Evolutionary conservation across 805 yeast genomes (phyloP), one percentile per base, ranked within the genome.

Genomic region (Starmerella khaoyaiensis): DNA sequence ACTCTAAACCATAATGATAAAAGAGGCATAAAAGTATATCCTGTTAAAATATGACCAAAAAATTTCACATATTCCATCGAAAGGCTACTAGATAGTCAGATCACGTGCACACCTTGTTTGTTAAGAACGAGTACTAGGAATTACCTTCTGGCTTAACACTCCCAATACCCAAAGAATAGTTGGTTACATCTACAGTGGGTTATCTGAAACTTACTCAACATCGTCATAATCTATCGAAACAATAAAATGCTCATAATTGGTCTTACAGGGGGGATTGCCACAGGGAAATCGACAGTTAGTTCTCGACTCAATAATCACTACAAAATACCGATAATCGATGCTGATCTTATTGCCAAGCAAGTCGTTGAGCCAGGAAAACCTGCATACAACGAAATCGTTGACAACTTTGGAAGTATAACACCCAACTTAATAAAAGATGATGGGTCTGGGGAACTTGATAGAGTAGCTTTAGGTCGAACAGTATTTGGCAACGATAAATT

Each of bases 221-320:
- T n/a, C n/a, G n/a, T n/a, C n/a, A n/a, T n/a, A n/a, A n/a, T n/a
- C n/a, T n/a, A n/a, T n/a, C n/a, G n/a, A n/a, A n/a, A n/a, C n/a
- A n/a, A n/a, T n/a, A n/a, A n/a, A n/a, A 87, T 90, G 98, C 68
- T 90, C 31, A 68, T 90, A 22, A 69, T 90, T 5, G 99, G 99
- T 1, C 68, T 90, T n/a, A 90, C 98, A 0, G 99, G 99, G 2
- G 95, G 96, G 1, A 90, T 90, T 34, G 94, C 95, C 4, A 70
- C 90, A n/a, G 99, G 99, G 3, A 90, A 90, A 53, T 78, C 94
- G 15, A 87, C 97, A 0, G 96, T 81, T 0, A 81, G 95, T 0
- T 53, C 60, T 14, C 57, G 69, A 24, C 59, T 90, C 9, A 44
- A 56, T 4, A 68, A 71, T 8, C 59, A 71, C 9, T 67, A 75